Percentiles rank a stretch among this genome's conserved stretches.
Evolutionary conservation across 768 basidiomycete genomes (phyloP).

Genomic region (Chiua virens): DNA sequence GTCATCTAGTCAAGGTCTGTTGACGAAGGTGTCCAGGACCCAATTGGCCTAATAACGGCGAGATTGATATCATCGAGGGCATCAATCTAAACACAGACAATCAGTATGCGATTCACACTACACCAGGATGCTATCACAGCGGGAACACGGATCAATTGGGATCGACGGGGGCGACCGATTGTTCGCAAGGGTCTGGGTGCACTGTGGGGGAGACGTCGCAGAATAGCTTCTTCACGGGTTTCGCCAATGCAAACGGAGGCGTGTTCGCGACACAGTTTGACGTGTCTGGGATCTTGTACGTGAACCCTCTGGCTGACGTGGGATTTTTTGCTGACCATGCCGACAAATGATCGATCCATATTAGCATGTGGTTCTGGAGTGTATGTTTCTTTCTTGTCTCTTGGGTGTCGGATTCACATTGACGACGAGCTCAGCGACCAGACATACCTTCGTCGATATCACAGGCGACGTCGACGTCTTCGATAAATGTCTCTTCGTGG

Average conservation of each 20-base stretch:
- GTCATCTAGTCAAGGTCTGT: background rate
- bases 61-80: constrained; percentile 62
- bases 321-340: background rate
- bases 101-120: constrained; percentile 59
- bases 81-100: constrained; percentile 53
- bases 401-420: constrained; percentile 6
- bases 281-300: constrained; percentile 49
- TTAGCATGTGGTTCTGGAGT: constrained; percentile 51
- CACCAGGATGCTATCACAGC: constrained; percentile 37
- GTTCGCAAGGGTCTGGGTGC: constrained; percentile 27
- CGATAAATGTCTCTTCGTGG: constrained; percentile 42
- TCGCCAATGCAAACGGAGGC: constrained; percentile 47
- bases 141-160: constrained; percentile 35
- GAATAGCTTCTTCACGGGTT: constrained; percentile 27
- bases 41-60: constrained; percentile 48
- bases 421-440: constrained; percentile 31
- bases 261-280: constrained; percentile 74
- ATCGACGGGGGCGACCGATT: constrained; percentile 21
- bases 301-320: background rate
- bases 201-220: constrained; percentile 30
- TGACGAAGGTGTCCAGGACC: constrained; percentile 10
- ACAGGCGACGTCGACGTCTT: constrained; percentile 29
- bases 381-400: constrained; percentile 29
- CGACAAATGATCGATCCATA: background rate
- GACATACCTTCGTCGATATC: constrained; percentile 38